Evolutionary conservation across 306 rosid species (phyloP).

Genomic region (Cicer judaicum): DNA sequence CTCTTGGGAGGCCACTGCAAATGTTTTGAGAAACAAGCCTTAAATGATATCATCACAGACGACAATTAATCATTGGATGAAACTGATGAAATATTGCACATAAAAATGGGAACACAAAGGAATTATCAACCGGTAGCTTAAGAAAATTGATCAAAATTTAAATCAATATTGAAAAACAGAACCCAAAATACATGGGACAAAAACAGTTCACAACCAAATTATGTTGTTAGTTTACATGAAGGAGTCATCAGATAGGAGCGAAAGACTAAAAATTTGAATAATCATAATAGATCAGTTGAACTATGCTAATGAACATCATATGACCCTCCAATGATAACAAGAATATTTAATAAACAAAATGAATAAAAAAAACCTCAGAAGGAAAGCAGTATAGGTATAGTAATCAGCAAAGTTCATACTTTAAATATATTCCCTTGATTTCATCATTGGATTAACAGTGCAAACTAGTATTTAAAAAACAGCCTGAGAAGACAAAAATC

Average conservation of each 20-base stretch:
- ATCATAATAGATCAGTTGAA: conserved; percentile 85
- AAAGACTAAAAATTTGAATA: conserved; percentile 62
- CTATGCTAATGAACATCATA: conserved; percentile 78
- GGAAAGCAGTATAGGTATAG: conserved; percentile 49
- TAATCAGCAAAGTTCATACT: conserved; percentile 42
- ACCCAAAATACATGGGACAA: no score
- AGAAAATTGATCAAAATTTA: no score
- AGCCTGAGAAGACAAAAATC: no score
- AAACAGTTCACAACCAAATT: no score
- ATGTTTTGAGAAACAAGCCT: conserved; percentile 54
- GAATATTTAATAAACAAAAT: neutral
- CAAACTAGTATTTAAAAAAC: neutral
- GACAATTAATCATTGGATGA: no score
- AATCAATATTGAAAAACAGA: no score
- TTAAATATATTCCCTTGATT: neutral
- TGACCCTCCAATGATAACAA: conserved; percentile 41
- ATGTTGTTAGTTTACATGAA: neutral
- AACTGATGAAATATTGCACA: neutral
- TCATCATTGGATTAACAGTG: conserved; percentile 37
- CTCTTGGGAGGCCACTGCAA: conserved; percentile 59
- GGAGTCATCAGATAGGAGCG: conserved; percentile 95
- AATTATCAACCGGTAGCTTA: no score
- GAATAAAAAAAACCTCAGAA: conserved; percentile 34
- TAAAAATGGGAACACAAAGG: no score
- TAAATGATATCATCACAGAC: conserved; percentile 41